A percentile compares a stretch with the other conserved stretches of the same genome.
Evolutionary conservation across 2,329 filamentous ascomycete species (phyloP).

Genomic region (Cordyceps pruinosa): DNA sequence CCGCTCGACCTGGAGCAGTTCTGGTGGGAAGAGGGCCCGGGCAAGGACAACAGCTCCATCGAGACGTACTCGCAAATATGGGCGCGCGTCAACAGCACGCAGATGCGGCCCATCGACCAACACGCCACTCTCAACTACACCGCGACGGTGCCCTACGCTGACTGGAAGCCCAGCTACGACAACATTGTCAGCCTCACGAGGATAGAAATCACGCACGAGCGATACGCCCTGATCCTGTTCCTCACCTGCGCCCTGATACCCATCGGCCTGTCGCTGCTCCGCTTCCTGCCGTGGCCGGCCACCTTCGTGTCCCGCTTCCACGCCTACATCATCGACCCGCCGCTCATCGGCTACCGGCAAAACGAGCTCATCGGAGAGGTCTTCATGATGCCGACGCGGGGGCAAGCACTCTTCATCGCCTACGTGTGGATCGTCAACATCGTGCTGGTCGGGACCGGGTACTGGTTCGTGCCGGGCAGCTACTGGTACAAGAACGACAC

Average conservation of each 20-base stretch:
- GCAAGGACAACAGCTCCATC: conserved; percentile 13
- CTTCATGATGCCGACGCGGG: conserved; percentile 26
- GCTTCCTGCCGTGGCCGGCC: conserved; percentile 20
- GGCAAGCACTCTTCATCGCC: conserved; percentile 33
- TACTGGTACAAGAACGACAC: conserved; percentile 19
- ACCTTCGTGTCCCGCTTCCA: conserved; percentile 7
- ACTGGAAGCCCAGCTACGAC: conserved; percentile 12
- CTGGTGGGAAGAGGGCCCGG: conserved; percentile 16
- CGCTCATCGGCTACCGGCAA: conserved; percentile 14
- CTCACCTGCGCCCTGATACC: conserved; percentile 18
- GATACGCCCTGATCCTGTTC: conserved; percentile 22
- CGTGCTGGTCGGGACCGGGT: conserved; percentile 23
- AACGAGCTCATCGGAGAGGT: conserved; percentile 12
- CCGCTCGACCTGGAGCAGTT: conserved; percentile 15
- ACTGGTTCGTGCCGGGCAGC: conserved; percentile 21
- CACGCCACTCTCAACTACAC: conserved; percentile 14
- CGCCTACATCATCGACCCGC: conserved; percentile 18
- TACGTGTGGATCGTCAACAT: conserved; percentile 29
- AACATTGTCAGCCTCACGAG: conserved; percentile 1
- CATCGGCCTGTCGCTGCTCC: conserved; percentile 22
- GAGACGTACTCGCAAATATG: conserved; percentile 11
- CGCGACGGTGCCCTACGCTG: conserved; percentile 6
- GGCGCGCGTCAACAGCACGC: not conserved
- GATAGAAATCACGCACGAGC: conserved; percentile 14
- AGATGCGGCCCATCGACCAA: not conserved